Conservation (phyloP, 768 basidiomycete species). For the Mycena maculata region DNA sequence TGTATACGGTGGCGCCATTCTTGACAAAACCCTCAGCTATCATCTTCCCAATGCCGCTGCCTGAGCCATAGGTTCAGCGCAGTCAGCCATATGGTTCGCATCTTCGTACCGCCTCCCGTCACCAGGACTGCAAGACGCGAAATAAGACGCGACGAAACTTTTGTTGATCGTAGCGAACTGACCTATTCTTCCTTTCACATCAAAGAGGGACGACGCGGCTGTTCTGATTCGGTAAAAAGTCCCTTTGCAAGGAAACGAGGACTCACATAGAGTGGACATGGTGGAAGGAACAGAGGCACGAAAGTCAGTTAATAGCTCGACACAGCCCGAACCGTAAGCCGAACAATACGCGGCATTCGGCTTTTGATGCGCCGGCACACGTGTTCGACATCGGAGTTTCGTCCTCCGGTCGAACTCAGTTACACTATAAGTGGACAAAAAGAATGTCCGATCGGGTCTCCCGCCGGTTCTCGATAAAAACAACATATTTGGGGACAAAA, state of each 20-base stretch:
- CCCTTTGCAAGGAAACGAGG: neutral
- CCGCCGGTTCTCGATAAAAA: no score
- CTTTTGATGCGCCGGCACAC: no score
- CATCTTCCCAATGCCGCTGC: conserved; percentile 74
- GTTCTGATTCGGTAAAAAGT: neutral
- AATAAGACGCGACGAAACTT: neutral
- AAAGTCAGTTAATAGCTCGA: neutral
- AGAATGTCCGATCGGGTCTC: no score
- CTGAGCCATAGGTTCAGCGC: no score
- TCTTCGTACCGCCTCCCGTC: conserved; percentile 64
- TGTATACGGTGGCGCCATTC: conserved; percentile 60
- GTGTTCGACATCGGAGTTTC: no score
- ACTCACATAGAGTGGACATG: conserved; percentile 25
- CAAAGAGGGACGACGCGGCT: conserved; percentile 50
- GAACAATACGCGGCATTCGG: no score
- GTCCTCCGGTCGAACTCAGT: no score
- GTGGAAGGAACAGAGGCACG: neutral
- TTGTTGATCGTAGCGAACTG: neutral
- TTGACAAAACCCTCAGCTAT: conserved; percentile 72
- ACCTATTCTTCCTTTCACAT: conserved; percentile 57
- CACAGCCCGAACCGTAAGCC: neutral
- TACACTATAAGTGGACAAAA: no score
- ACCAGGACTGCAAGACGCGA: conserved; percentile 59
- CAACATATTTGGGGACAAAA: no score
- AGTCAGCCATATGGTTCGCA: no score